These are phyloP conservation scores for Paramecium biaurelia DNA, from an alignment of 73 alveolate species.

Conservation along the genomic window DNA sequence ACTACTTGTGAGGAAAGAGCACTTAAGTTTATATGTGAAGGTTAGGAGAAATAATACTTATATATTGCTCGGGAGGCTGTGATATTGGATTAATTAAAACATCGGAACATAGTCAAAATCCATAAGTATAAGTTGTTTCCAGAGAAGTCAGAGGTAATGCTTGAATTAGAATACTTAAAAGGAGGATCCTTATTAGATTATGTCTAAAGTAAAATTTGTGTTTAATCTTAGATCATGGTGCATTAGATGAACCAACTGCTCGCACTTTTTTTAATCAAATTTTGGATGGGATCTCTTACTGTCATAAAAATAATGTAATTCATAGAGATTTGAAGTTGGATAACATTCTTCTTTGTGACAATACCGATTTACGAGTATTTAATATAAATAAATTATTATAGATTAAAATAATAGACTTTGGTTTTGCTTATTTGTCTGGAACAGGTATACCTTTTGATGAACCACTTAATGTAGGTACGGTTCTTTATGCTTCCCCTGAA, in stretches of 20 bases:
- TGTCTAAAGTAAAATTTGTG: constrained; percentile 31
- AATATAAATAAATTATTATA: background rate
- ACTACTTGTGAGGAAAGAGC: background rate
- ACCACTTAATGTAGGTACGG: constrained; percentile 60
- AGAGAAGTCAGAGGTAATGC: constrained; percentile 31
- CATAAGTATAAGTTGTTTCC: background rate
- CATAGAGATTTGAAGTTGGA: background rate
- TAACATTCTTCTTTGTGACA: background rate
- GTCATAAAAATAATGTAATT: background rate
- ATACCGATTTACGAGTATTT: background rate
- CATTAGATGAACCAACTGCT: background rate
- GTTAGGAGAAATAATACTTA: background rate
- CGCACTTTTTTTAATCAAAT: background rate
- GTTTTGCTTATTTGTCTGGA: background rate
- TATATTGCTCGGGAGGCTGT: constrained; percentile 45
- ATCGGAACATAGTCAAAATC: constrained; percentile 44
- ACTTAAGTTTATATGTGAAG: background rate
- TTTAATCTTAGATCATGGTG: background rate
- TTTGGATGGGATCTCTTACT: background rate
- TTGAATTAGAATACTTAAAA: constrained; percentile 75
- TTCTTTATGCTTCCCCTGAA: constrained; percentile 64
- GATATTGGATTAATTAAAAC: constrained; percentile 39
- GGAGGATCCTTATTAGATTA: constrained; percentile 92
- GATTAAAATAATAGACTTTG: background rate
- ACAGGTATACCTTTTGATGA: constrained; percentile 8